Base-by-base conservation (phyloP, 2,329 filamentous ascomycete species). In the Herpotrichia juniperi region DNA sequence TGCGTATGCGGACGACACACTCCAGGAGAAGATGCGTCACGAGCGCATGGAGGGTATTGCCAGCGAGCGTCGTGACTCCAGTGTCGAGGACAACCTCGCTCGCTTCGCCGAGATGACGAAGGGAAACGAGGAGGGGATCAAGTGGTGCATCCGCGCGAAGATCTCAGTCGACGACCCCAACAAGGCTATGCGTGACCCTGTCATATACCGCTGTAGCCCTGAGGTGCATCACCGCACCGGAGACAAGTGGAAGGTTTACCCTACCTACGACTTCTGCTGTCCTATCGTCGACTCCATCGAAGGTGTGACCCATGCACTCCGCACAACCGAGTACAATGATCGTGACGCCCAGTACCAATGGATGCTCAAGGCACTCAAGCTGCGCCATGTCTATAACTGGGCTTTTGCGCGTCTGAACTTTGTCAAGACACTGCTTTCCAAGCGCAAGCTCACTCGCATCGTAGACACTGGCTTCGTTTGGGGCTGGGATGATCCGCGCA, bases 51-150 rank as follows among this genome's bases (percentile, higher is more conserved):
- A 93, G 57, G 90, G 92, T 31, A 87, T 93, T 53, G 83, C 91
- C 14, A 96, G 91, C 70, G 87, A 86, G 73, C 86, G 90, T 68
- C 89, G 94, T 49, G 89, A 96, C 47, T 85, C 87, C 51, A 81
- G 84, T 19, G 79, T 91, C 35, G 92, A 96, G 75, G 91, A 97
- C 76, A 96, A 87, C 66, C 77, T 99, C 64, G 85, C 86, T 47
- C 89, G 88, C 63, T 96, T 97, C 62, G 89, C 93, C 68, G 90
- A 94, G 80, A 99, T 99, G 94, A 96, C 93, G 81, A 83, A 84
- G 50, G 93, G 89, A 39, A 88, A 86, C 2, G 84, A 88, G 43
- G 87, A 93, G 73, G 94, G 94, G 53, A 77, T 86, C 43, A 86
- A 83, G 69, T 93, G 93, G 86, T 97, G 91, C 77, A 96, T 99